Base-by-base conservation (phyloP, 1,139 yeast genomes). In the Candida sojae region DNA sequence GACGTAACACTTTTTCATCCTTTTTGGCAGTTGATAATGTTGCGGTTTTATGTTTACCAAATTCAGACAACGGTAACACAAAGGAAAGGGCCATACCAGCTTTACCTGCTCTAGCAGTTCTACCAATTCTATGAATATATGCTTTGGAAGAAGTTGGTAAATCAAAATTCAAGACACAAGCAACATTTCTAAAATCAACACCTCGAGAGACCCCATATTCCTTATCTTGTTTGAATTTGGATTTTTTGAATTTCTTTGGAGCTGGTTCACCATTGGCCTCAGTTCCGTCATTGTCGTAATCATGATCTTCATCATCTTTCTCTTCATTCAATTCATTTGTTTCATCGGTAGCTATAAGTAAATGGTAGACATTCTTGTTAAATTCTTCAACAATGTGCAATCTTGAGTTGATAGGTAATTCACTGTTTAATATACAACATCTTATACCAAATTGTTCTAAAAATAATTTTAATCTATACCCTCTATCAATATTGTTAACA, bases 91-190 rank as follows among this genome's bases (percentile, higher is more conserved):
- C 88, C 83, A 91, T 92, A 50, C 99, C 99, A 1, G 96, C 78
- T 64, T 90, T 90, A 44, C 97, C 96, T 6, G 97, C 99, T 68
- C 99, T 84, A 4, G 99, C 99, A 2, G 99, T 93, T 74, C 99
- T 84, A 45, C 99, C 99, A 43, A 95, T 82, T 64, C 99, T 82
- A 67, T 95, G 99, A 39, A 91, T 85, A 63, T 95, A 95, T 6
- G 96, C 83, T 62, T 87, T 87, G 5, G 98, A 86, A 5, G 96
- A 84, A 2, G 90, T 80, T 39, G 99, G 99, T 56, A 95, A 75
- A 66, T 95, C 99, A 64, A 95, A 95, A 68, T 95, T 95, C 55
- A 95, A 75, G 4, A 95, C 99, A 71, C 98, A 93, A 13, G 98
- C 95, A 53, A 95, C 98, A 60, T 93, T 92, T 59, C 82, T 86